A percentile compares a stretch with the other conserved stretches of the same genome.
Conservation (phyloP, 768 basidiomycete species). For the Leucocoprinus birnbaumii region DNA sequence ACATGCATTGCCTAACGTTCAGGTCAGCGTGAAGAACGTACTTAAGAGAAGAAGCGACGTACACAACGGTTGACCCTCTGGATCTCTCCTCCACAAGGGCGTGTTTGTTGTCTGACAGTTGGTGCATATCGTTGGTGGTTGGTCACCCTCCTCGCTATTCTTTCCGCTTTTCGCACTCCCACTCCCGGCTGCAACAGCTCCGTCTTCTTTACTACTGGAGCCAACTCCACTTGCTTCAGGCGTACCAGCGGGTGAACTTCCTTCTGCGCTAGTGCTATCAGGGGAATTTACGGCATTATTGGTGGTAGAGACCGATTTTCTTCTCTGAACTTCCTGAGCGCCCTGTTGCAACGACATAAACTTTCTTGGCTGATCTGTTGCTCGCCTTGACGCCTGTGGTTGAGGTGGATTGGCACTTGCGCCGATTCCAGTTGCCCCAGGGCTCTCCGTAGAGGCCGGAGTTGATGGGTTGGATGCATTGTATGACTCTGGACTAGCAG, state of each 20-base stretch:
- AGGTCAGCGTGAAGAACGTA: conserved; percentile 12
- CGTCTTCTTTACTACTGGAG: conserved; percentile 15
- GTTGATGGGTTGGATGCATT: conserved; percentile 69
- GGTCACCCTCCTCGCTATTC: conserved; percentile 69
- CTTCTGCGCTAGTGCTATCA: conserved; percentile 24
- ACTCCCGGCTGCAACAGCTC: conserved; percentile 16
- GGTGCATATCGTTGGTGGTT: conserved; percentile 80
- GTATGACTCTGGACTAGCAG: conserved; percentile 75
- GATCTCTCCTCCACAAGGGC: conserved; percentile 89
- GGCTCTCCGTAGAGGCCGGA: conserved; percentile 63
- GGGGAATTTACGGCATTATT: conserved; percentile 10
- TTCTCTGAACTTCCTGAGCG: conserved; percentile 53
- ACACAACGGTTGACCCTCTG: conserved; percentile 91
- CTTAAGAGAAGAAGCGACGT: conserved; percentile 28
- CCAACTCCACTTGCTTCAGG: conserved; percentile 49
- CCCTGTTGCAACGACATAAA: conserved; percentile 65
- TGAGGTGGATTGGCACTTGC: conserved; percentile 15
- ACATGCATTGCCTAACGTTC: conserved; percentile 74
- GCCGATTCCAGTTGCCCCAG: conserved; percentile 14
- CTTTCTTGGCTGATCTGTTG: conserved; percentile 40
- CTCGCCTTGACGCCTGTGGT: conserved; percentile 25
- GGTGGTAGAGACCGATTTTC: conserved; percentile 32
- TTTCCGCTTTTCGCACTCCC: conserved; percentile 39
- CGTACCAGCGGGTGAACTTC: conserved; percentile 62
- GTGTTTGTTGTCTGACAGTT: conserved; percentile 97